Base-by-base conservation (phyloP, 2,329 filamentous ascomycete species). In the Venturia aucupariae region DNA sequence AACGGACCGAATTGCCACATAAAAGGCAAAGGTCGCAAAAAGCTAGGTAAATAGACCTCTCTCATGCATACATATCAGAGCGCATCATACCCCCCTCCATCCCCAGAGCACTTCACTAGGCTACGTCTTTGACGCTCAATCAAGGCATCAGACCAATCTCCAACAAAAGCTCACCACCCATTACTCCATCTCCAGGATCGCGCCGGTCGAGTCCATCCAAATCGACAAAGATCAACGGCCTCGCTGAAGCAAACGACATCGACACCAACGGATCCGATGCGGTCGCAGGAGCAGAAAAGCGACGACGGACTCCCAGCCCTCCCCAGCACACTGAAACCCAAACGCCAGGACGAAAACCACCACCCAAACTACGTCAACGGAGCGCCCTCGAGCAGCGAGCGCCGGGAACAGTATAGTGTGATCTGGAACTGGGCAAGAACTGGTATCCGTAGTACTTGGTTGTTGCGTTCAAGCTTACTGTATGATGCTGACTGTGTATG, bases 1-100 rank as follows among this genome's bases (percentile, higher is more conserved):
- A 75, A 77, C 65, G 77, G 78, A 5, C 74, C 73, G 11, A 73
- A 74, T 63, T 78, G 76, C 41, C 64, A 63, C 42, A 42, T 35
- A 24, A 42, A 51, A 42, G 60, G 60, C 32, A 65, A 63, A 44
- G 59, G 59, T 27, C 59, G 35, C 35, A 62, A 62, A 39, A 62
- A 64, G 62, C 62, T 61, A 64, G 63, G 63, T 64, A 64, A 64
- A 46, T 64, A 61, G 30, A 13, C 15, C 38, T 27, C 55, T n/a
- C 61, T 15, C 32, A 24, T 41, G 3, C 15, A n/a, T n/a, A 24
- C 8, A 19, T 39, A 24, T 35, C 19, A 51, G 30, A 57, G 30
- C 46, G 24, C 17, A 8, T 61, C 63, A 51, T 17, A 22, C 24
- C 46, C 55, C 44, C 10, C 30, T n/a, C 7, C 27, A 32, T 10